Evolutionary conservation across 257 asterid species (phyloP), one percentile per base, ranked within the genome.

Genomic region (Sherardia arvensis): DNA sequence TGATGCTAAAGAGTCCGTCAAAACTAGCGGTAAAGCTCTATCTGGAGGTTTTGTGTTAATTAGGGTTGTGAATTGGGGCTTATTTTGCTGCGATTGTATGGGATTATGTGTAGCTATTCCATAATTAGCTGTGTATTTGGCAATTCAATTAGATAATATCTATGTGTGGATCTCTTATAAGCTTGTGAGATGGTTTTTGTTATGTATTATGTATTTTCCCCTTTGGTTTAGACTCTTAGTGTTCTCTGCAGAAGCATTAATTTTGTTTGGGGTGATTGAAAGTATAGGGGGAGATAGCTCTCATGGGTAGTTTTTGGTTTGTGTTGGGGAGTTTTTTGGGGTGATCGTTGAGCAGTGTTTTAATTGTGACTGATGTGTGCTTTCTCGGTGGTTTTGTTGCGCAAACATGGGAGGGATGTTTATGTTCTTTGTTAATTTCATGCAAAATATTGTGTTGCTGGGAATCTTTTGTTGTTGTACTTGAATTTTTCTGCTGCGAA

Each of bases 1-100:
- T 67, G 97, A 90, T 66, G 97, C 89, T 30, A 65, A 71, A 53
- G 78, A 74, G 8, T 75, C 71, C 11, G 64, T 87, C 81, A 82
- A 84, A 78, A 82, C 59, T 61, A 59, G 73, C 27, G 90, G 95
- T 90, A 76, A 22, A 56, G 64, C 17, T 57, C 18, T 59, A 9
- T 53, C 40, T 62, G 22, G 25, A 21, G 40, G 7, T 62, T 69
- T 27, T 22, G n/a, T n/a, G 65, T 43, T 7, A 54, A 21, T 66
- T 62, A 59, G 69, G 70, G 51, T 53, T 66, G 65, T 63, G 7
- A 18, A 28, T 30, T 34, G 60, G 20, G 51, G 2, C 8, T 67
- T 29, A 45, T 9, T 43, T 33, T 40, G 58, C 51, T 43, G 51
- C 21, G 17, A 17, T 14, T 23, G 17, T 5, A 20, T 29, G 33